Evolutionary conservation across 768 basidiomycete species (phyloP), one percentile per base, ranked within the genome.

Genomic region (Solioccasus polychromus): DNA sequence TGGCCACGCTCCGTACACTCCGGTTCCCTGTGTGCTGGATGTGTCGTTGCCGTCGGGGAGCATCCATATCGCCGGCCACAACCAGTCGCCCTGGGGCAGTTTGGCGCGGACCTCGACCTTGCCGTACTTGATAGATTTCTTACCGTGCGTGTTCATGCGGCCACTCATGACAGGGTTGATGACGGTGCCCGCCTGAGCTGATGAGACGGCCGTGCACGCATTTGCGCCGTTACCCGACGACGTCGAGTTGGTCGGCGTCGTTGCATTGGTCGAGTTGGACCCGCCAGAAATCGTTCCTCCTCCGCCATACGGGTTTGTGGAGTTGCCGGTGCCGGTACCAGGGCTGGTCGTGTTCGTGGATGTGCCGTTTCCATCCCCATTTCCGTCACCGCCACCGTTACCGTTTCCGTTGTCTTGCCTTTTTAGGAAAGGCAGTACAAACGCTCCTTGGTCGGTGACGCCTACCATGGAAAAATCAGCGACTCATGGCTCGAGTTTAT

Each of bases 101-200:
- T 85, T 88, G 5, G 92, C 92, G 31, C 72, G 71, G 39, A 94
- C 85, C 61, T 93, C 91, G 34, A 95, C 85, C 40, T 80, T 79
- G 8, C 92, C 92, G 58, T 85, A 94, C 55, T 75, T 76, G 62
- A 94, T 83, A 52, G 75, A 82, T 14, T 83, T 80, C 42, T 76
- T 84, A 50, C 75, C 74, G 57, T 80, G 71, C 4, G 92, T 94
- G 50, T 75, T 86, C 37, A 95, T 67, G 42, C 92, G 77, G 25
- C 92, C 91, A 50, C 80, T 85, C 71, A 84, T 85, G 4, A 92
- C 77, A 10, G 92, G 92, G 52, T 86, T 88, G 67, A 95, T 87
- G 57, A 94, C 76, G 9, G 74, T 59, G 6, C 85, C 83, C 28
- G 71, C 63, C 59, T 83, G 80, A 0, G 68, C 74, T n/a, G 57